Evolutionary conservation across 2,329 filamentous ascomycete species (phyloP).

Genomic region (Fonsecaea nubica): DNA sequence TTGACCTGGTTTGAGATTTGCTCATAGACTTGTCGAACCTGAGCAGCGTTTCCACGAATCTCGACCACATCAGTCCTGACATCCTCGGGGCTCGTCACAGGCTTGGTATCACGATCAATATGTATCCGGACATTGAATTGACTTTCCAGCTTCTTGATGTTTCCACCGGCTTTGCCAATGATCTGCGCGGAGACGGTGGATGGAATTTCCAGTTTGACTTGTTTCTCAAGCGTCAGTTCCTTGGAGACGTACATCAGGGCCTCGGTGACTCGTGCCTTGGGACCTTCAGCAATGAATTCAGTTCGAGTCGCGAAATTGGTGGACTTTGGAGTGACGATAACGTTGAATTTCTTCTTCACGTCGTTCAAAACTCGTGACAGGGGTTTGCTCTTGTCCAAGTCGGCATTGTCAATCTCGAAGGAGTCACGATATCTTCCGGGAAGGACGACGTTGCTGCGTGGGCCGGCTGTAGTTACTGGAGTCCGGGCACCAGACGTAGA

Average conservation of each 20-base stretch:
- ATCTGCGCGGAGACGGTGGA: slow-evolving; percentile 84
- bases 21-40: slow-evolving; percentile 80
- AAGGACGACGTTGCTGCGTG: slow-evolving; percentile 51
- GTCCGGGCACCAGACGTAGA: slow-evolving; percentile 65
- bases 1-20: slow-evolving; percentile 87
- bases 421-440: slow-evolving; percentile 83
- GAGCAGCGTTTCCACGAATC: slow-evolving; percentile 89
- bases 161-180: slow-evolving; percentile 89
- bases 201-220: slow-evolving; percentile 78
- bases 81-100: slow-evolving; percentile 75
- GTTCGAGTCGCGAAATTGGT: slow-evolving; percentile 74
- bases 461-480: slow-evolving; percentile 52
- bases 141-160: slow-evolving; percentile 87
- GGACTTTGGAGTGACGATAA: slow-evolving; percentile 75
- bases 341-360: slow-evolving; percentile 89
- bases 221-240: slow-evolving; percentile 82
- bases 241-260: slow-evolving; percentile 87
- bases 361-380: slow-evolving; percentile 88
- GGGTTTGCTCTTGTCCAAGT: slow-evolving; percentile 77
- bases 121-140: slow-evolving; percentile 89
- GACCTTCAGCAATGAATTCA: slow-evolving; percentile 84
- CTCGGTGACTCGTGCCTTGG: slow-evolving; percentile 81
- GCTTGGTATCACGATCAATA: slow-evolving; percentile 70
- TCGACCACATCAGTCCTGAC: slow-evolving; percentile 78
- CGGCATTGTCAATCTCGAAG: slow-evolving; percentile 74